Conservation (phyloP, 208 protist species). For the Lotmaria passim region DNA sequence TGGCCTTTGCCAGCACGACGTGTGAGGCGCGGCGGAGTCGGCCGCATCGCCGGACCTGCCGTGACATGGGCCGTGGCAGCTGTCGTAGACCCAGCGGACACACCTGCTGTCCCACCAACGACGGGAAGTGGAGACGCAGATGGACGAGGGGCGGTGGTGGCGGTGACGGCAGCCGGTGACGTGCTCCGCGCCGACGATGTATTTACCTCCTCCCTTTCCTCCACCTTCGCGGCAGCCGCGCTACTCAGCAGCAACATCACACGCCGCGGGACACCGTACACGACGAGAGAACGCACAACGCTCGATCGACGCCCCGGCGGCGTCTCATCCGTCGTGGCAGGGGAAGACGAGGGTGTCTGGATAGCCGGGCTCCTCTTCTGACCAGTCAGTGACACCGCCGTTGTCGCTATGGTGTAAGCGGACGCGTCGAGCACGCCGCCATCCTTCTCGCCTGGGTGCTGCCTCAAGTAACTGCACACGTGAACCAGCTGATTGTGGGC, state of each 20-base stretch:
- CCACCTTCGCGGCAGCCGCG: not conserved
- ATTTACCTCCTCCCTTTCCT: too few relatives aligned
- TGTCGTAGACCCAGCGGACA: not conserved
- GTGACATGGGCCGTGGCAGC: too few relatives aligned
- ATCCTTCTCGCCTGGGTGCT: not conserved
- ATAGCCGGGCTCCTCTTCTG: not conserved
- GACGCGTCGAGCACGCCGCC: conserved; percentile 20
- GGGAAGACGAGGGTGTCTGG: not conserved
- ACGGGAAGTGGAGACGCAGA: not conserved
- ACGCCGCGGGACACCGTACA: conserved; percentile 31
- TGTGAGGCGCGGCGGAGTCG: too few relatives aligned
- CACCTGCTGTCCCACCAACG: not conserved
- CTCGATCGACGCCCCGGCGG: too few relatives aligned
- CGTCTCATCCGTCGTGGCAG: not conserved
- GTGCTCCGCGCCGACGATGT: not conserved
- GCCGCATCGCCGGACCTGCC: too few relatives aligned
- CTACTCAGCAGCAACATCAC: not conserved
- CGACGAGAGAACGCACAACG: conserved; percentile 15
- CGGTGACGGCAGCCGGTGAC: not conserved
- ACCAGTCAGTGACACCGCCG: not conserved
- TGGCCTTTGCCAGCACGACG: not conserved
- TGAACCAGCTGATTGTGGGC: conserved; percentile 23
- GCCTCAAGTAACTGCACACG: conserved; percentile 14
- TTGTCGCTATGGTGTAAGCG: conserved; percentile 13
- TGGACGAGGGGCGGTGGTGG: not conserved